phyloP scores from a whole-genome alignment of 768 basidiomycete genomes.

The Amanita jacksonii region DNA sequence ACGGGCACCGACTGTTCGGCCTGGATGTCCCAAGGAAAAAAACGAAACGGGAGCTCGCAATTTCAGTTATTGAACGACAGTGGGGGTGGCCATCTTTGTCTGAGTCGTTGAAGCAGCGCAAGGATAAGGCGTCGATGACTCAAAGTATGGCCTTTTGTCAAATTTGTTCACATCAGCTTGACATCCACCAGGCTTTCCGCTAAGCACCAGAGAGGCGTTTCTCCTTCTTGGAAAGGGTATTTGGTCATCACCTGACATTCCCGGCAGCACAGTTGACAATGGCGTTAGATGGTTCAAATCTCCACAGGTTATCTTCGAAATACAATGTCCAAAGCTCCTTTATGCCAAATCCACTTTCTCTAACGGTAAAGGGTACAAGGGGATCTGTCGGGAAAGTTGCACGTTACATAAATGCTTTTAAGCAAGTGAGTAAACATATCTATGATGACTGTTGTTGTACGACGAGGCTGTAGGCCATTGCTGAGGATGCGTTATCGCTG shows the following conservation, averaged over 20 bases:
- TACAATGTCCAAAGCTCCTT: conserved; percentile 58
- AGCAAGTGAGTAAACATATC: conserved; percentile 30
- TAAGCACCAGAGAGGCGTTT: conserved; percentile 55
- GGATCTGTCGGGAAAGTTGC: conserved; percentile 39
- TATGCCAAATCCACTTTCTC: conserved; percentile 40
- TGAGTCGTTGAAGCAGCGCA: conserved; percentile 38
- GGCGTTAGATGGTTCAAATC: conserved; percentile 49
- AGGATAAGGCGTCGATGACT: conserved; percentile 38
- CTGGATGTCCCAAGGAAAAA: conserved; percentile 23
- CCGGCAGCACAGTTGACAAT: conserved; percentile 8
- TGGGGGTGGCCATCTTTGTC: conserved; percentile 65
- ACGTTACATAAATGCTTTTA: conserved; percentile 37
- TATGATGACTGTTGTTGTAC: conserved; percentile 3
- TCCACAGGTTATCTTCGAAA: conserved; percentile 46
- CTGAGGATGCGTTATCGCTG: conserved; percentile 28
- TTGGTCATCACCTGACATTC: conserved; percentile 2
- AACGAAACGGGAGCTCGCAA: conserved; percentile 33
- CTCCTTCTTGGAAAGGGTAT: conserved; percentile 65
- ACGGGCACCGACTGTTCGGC: conserved; percentile 41
- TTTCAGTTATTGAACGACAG: conserved; percentile 47
- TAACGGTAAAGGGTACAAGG: conserved; percentile 51
- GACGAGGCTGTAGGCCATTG: conserved; percentile 27
- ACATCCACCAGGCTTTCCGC: conserved; percentile 36
- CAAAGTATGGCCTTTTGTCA: conserved; percentile 30
- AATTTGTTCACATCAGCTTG: conserved; percentile 1